phyloP scores from a whole-genome alignment of 2,329 filamentous ascomycete genomes.

The Rutstroemia sp. region DNA sequence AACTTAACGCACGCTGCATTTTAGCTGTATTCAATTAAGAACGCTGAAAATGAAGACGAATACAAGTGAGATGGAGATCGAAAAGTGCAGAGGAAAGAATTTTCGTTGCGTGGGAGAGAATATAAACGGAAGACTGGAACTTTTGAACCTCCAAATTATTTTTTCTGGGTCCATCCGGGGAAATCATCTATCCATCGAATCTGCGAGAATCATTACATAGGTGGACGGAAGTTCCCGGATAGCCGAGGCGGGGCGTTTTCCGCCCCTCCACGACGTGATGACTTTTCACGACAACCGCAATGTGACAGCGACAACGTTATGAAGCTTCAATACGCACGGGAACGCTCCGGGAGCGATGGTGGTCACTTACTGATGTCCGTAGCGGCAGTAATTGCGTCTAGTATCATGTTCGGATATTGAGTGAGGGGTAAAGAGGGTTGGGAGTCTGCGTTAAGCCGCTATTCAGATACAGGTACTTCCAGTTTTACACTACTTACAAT shows the following conservation, averaged over 20 bases:
- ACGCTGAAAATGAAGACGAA: not conserved
- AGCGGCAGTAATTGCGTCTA: too few species aligned
- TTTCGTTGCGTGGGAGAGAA: not conserved
- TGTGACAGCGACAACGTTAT: too few species aligned
- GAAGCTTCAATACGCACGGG: too few species aligned
- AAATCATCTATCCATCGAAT: not conserved
- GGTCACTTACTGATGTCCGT: too few species aligned
- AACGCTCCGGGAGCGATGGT: too few species aligned
- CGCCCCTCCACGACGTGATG: not conserved
- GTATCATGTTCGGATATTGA: too few species aligned
- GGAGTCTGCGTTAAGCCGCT: too few species aligned
- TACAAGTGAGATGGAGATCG: not conserved
- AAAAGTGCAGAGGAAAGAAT: not conserved
- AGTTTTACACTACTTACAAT: too few species aligned
- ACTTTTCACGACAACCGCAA: not conserved
- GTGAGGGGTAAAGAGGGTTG: too few species aligned
- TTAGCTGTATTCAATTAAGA: conserved; percentile 34
- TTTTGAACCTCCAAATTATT: not conserved
- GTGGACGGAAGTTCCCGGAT: not conserved
- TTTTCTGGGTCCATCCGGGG: not conserved
- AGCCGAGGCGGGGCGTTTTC: not conserved
- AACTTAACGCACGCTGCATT: conserved; percentile 95
- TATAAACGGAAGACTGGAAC: not conserved
- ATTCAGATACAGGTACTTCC: too few species aligned
- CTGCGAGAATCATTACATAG: not conserved